A percentile compares a stretch with the other conserved stretches of the same genome.
phyloP scores from a whole-genome alignment of 192 early-diverging fungal genomes.

The Coemansia sp. region DNA sequence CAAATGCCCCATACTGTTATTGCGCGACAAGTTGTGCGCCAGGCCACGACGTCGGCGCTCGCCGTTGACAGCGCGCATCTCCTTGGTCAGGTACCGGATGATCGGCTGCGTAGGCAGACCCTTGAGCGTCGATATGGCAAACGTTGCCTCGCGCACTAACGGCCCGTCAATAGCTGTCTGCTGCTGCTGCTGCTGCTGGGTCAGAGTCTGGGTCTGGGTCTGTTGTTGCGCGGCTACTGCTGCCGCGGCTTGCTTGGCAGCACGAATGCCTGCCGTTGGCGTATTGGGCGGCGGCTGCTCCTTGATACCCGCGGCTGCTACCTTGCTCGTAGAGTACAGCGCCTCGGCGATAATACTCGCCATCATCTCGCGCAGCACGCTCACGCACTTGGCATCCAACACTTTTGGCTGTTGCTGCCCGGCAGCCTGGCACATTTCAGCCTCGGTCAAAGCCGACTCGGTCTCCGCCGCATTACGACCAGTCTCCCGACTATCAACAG shows the following conservation, averaged over 20 bases:
- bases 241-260: slow-evolving; percentile 1
- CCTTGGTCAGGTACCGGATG: slow-evolving; percentile 43
- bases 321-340: slow-evolving; percentile 44
- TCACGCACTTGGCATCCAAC: slow-evolving; percentile 17
- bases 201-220: neutral
- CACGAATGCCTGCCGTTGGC: slow-evolving; percentile 9
- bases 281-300: slow-evolving; percentile 30
- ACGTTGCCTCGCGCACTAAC: slow-evolving; percentile 13
- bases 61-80: slow-evolving; percentile 41
- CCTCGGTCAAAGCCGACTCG: neutral
- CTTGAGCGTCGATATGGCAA: slow-evolving; percentile 52
- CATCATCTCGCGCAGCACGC: slow-evolving; percentile 46
- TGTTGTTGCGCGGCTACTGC: slow-evolving; percentile 11
- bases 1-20: slow-evolving; percentile 46
- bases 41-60: slow-evolving; percentile 41
- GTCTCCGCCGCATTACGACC: neutral
- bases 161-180: slow-evolving; percentile 3
- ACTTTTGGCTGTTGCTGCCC: slow-evolving; percentile 1
- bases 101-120: slow-evolving; percentile 56
- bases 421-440: neutral
- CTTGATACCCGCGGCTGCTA: slow-evolving; percentile 11
- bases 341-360: slow-evolving; percentile 48
- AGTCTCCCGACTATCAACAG: neutral
- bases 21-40: slow-evolving; percentile 45
- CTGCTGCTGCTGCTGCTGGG: slow-evolving; percentile 7